These are phyloP conservation scores for Diaporthe citri DNA, from an alignment of 2,329 filamentous ascomycete species.

Conservation along the genomic window DNA sequence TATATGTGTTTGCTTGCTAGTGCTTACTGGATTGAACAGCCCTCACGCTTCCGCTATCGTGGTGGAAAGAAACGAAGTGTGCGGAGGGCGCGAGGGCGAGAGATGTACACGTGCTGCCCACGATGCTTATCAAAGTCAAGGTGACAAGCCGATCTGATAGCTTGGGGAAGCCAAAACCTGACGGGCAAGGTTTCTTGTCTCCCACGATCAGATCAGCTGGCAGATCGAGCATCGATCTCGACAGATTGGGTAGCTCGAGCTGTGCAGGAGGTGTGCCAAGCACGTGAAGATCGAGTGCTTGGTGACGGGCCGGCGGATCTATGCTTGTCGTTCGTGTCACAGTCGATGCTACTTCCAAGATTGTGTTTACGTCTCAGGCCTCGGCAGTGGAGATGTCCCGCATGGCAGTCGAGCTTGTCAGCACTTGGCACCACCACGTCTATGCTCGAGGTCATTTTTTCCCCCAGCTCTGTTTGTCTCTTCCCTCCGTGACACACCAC, in stretches of 20 bases:
- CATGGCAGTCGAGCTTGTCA: not conserved
- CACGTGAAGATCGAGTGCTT: slow-evolving; percentile 24
- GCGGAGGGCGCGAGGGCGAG: no score
- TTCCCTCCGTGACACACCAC: not conserved
- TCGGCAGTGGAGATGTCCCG: not conserved
- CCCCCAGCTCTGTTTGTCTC: not conserved
- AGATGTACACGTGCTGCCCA: no score
- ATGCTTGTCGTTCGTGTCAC: slow-evolving; percentile 25
- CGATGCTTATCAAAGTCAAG: not conserved
- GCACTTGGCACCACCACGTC: not conserved
- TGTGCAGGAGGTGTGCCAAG: slow-evolving; percentile 18
- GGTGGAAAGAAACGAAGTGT: not conserved
- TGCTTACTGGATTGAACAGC: not conserved
- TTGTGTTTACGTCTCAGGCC: slow-evolving; percentile 6
- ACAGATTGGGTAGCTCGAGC: not conserved
- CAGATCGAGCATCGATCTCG: slow-evolving; percentile 13
- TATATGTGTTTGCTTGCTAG: not conserved
- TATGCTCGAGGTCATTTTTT: not conserved
- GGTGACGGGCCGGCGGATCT: slow-evolving; percentile 22
- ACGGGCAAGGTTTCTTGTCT: not conserved
- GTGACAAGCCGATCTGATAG: not conserved
- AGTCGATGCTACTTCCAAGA: not conserved
- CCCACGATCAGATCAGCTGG: not conserved
- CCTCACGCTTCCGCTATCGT: not conserved
- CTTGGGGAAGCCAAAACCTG: not conserved